Conservation (phyloP, 257 asterid genomes). For the Petunia secreta region DNA sequence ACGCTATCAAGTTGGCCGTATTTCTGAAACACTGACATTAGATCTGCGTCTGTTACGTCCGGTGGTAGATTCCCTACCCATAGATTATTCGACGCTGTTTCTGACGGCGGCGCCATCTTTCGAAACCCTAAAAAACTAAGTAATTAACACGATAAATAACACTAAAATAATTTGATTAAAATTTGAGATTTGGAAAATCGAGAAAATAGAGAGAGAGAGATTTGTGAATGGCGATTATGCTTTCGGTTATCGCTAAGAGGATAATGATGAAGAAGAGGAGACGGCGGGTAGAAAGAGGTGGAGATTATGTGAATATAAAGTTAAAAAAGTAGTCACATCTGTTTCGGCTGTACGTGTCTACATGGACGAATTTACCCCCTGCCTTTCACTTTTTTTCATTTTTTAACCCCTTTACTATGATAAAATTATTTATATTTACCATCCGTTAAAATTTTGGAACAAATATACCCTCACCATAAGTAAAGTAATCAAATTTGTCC, state of each 20-base stretch:
- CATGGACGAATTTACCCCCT: background rate
- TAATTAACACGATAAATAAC: background rate
- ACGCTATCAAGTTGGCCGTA: slow-evolving; percentile 73
- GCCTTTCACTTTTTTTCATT: too few species aligned
- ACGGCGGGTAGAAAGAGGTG: background rate
- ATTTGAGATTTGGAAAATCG: background rate
- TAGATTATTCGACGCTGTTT: slow-evolving; percentile 75
- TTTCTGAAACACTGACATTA: slow-evolving; percentile 59
- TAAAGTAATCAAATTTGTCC: too few species aligned
- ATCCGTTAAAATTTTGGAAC: too few species aligned
- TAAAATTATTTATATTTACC: too few species aligned
- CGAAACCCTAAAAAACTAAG: slow-evolving; percentile 24
- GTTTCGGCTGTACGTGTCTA: background rate
- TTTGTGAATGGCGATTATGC: background rate
- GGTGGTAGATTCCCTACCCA: slow-evolving; percentile 85
- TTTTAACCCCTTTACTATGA: too few species aligned
- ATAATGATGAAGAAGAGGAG: background rate
- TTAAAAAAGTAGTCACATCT: background rate
- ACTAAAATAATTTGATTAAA: background rate
- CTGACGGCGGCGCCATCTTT: slow-evolving; percentile 37
- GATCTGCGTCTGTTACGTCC: slow-evolving; percentile 69
- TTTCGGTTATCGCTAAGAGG: background rate
- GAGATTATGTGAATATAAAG: background rate
- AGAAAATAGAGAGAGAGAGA: background rate
- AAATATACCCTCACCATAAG: too few species aligned